Percentiles rank a stretch among this genome's conserved stretches.
Evolutionary conservation across 2,329 filamentous ascomycete species (phyloP).

Genomic region (Capronia americana): DNA sequence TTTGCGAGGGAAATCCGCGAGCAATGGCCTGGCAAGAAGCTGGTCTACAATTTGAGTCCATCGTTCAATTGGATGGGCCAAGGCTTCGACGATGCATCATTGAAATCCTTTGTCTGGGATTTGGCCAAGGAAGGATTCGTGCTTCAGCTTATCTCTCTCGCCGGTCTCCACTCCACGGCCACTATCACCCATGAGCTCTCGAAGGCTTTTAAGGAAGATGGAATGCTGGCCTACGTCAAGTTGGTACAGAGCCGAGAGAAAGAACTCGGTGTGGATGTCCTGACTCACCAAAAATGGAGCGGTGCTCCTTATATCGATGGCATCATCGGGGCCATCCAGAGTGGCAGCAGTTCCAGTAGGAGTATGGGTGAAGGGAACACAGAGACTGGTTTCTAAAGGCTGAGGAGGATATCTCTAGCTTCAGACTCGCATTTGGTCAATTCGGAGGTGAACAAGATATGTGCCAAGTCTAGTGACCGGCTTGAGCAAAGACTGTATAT

Average conservation of each 20-base stretch:
- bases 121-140: slow-evolving; percentile 83
- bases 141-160: slow-evolving; percentile 68
- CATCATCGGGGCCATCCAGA: slow-evolving; percentile 87
- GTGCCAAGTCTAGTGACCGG: not conserved
- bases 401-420: not conserved
- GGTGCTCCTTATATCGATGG: slow-evolving; percentile 81
- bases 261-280: slow-evolving; percentile 86
- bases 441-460: not conserved
- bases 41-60: slow-evolving; percentile 95
- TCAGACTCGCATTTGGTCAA: not conserved
- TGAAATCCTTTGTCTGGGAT: slow-evolving; percentile 96
- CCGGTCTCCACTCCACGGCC: slow-evolving; percentile 68
- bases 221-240: slow-evolving; percentile 98
- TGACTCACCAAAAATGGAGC: slow-evolving; percentile 87
- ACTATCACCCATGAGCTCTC: slow-evolving; percentile 76
- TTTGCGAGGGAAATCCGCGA: slow-evolving; percentile 79
- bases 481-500: not conserved
- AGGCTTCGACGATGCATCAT: slow-evolving; percentile 80
- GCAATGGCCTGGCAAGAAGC: slow-evolving; percentile 76
- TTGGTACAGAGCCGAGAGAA: slow-evolving; percentile 89
- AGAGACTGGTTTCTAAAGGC: slow-evolving; percentile 57
- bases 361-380: slow-evolving; percentile 97
- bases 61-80: slow-evolving; percentile 99
- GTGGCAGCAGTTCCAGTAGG: slow-evolving; percentile 84
- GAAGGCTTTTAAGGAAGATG: slow-evolving; percentile 81